A percentile compares a stretch with the other conserved stretches of the same genome.
Evolutionary conservation across 352 stramenopile species (phyloP).

Genomic region (Phytophthora pinifolia): DNA sequence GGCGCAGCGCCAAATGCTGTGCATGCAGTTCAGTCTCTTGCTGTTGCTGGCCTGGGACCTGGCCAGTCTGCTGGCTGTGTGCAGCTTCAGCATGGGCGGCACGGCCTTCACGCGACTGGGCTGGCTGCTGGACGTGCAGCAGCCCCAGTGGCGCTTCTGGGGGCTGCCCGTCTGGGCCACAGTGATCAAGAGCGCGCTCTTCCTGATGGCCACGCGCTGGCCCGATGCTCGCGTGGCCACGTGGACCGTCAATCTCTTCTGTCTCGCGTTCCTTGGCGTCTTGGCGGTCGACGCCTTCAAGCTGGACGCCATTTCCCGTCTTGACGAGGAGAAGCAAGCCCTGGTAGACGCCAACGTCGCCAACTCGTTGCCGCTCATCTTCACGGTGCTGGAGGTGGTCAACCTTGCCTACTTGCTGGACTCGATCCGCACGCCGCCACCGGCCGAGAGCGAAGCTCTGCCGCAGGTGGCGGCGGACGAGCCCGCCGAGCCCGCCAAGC

Average conservation of each 20-base stretch:
- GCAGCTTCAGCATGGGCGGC: constrained; percentile 50
- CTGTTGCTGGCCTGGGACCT: constrained; percentile 55
- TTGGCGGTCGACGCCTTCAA: constrained; percentile 75
- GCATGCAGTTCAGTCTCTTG: constrained; percentile 68
- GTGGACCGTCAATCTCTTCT: constrained; percentile 54
- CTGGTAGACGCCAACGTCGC: constrained; percentile 75
- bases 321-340: constrained; percentile 50
- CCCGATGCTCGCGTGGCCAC: constrained; percentile 39
- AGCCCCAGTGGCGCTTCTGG: constrained; percentile 72
- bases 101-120: constrained; percentile 31
- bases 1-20: constrained; percentile 56
- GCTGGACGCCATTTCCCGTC: constrained; percentile 63
- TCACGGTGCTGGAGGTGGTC: constrained; percentile 82
- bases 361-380: constrained; percentile 83
- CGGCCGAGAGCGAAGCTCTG: constrained; percentile 23
- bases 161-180: constrained; percentile 68
- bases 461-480: constrained; percentile 34
- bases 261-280: constrained; percentile 54
- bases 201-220: constrained; percentile 51
- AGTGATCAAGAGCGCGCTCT: constrained; percentile 58
- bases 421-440: constrained; percentile 42
- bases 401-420: constrained; percentile 71
- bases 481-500: constrained; percentile 25
- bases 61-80: constrained; percentile 50
- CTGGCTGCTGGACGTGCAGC: constrained; percentile 52